Percentiles rank a stretch among this genome's conserved stretches.
phyloP scores from a whole-genome alignment of 2,329 filamentous ascomycete species.

The Botrytis fragariae region DNA sequence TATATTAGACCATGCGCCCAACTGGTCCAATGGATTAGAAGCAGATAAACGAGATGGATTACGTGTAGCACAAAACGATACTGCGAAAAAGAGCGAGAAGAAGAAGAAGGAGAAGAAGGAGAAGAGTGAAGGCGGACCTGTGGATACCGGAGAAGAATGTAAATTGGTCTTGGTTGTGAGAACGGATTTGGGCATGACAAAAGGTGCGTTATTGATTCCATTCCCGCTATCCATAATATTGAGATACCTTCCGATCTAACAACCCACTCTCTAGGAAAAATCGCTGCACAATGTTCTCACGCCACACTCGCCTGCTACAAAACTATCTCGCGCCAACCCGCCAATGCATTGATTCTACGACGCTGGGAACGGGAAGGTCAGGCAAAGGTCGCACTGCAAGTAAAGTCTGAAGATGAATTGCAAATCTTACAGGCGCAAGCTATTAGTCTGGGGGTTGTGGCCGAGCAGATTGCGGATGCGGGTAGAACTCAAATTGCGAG shows the following conservation, averaged over 20 bases:
- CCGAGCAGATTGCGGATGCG: conserved; percentile 91
- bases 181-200: conserved; percentile 95
- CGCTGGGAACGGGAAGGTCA: conserved; percentile 87
- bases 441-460: conserved; percentile 77
- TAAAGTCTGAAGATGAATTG: conserved; percentile 82
- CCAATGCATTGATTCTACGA: conserved; percentile 63
- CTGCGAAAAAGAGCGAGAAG: conserved; percentile 46
- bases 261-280: conserved; percentile 70
- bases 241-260: not conserved
- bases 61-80: conserved; percentile 34
- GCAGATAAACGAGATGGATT: conserved; percentile 60
- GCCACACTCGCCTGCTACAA: conserved; percentile 99
- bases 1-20: conserved; percentile 63
- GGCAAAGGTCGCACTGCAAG: conserved; percentile 89
- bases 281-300: conserved; percentile 91
- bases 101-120: conserved; percentile 45
- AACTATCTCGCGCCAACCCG: conserved; percentile 57
- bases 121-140: not conserved
- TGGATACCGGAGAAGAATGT: conserved; percentile 69
- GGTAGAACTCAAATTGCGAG: conserved; percentile 94
- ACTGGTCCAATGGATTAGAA: conserved; percentile 61
- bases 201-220: conserved; percentile 58
- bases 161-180: conserved; percentile 91
- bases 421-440: conserved; percentile 73
- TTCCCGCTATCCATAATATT: conserved; percentile 10